phyloP scores from a whole-genome alignment of 192 early-diverging fungal genomes.

The Rhizophlyctis rosea region DNA sequence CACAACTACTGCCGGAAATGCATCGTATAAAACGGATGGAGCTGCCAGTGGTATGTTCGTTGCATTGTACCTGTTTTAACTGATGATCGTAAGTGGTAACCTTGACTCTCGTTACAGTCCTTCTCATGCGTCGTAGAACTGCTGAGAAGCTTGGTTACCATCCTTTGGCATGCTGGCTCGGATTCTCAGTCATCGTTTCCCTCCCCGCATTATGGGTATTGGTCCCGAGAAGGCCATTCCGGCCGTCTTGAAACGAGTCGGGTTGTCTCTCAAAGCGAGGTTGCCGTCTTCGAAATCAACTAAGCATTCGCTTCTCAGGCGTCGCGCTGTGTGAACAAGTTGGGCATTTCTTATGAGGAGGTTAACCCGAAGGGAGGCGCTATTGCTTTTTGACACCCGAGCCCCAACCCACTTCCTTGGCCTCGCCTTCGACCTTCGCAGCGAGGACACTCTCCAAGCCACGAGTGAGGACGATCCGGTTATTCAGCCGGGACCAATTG shows the following conservation, averaged over 20 bases:
- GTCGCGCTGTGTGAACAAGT: slow-evolving; percentile 85
- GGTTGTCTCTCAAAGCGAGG: slow-evolving; percentile 69
- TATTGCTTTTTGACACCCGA: slow-evolving; percentile 95
- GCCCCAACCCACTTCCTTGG: too few relatives aligned
- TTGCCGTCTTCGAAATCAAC: slow-evolving; percentile 91
- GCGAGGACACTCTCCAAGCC: too few relatives aligned
- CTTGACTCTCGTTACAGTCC: slow-evolving; percentile 72
- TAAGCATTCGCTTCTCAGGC: slow-evolving; percentile 99
- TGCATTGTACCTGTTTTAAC: too few relatives aligned
- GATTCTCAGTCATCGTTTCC: slow-evolving; percentile 84
- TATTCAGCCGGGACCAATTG: too few relatives aligned
- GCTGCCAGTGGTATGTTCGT: slow-evolving; percentile 94
- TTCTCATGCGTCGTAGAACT: slow-evolving; percentile 90
- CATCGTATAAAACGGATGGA: slow-evolving; percentile 97
- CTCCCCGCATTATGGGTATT: slow-evolving; percentile 93
- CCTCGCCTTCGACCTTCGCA: too few relatives aligned
- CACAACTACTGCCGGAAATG: slow-evolving; percentile 89
- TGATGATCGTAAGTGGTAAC: too few relatives aligned
- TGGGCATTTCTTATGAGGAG: slow-evolving; percentile 81
- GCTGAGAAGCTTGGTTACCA: slow-evolving; percentile 84
- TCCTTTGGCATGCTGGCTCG: slow-evolving; percentile 82
- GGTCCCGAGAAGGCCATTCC: slow-evolving; percentile 96
- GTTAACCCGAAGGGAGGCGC: slow-evolving; percentile 99
- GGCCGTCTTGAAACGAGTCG: slow-evolving; percentile 73
- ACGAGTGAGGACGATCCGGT: too few relatives aligned